These are phyloP conservation scores for Chamaecyparis obtusa DNA, from an alignment of 75 land plant species.

Conservation along the genomic window DNA sequence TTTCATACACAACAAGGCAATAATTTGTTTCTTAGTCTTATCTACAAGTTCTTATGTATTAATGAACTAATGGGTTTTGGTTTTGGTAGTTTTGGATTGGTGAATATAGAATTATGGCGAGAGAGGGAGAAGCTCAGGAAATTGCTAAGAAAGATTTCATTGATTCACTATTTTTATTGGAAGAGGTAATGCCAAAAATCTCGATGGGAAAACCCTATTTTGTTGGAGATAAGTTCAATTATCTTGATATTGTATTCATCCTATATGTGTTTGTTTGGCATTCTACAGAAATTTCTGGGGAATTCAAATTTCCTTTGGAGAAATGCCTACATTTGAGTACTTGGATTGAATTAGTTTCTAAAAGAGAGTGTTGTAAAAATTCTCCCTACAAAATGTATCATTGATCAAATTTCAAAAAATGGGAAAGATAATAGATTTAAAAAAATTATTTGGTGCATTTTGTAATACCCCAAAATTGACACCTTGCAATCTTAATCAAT, in stretches of 20 bases:
- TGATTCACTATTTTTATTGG: conserved; percentile 27
- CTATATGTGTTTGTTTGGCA: conserved; percentile 23
- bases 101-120: conserved; percentile 15
- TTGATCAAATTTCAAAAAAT: too few relatives aligned
- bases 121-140: conserved; percentile 27
- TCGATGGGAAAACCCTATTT: conserved; percentile 28
- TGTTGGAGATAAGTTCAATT: conserved; percentile 36
- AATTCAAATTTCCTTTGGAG: conserved; percentile 15
- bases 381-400: too few relatives aligned
- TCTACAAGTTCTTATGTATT: background rate
- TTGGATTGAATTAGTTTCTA: background rate
- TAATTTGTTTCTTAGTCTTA: background rate
- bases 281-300: conserved; percentile 26
- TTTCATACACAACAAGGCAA: conserved; percentile 31
- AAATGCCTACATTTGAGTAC: background rate
- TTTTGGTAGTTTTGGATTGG: conserved; percentile 24
- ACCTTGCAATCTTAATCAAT: too few relatives aligned
- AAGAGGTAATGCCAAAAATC: conserved; percentile 14
- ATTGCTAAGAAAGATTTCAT: conserved; percentile 30
- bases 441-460: too few relatives aligned
- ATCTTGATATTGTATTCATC: conserved; percentile 20
- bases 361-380: background rate
- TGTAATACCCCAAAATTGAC: too few relatives aligned
- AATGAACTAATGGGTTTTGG: too few relatives aligned
- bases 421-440: too few relatives aligned